Percentiles rank a stretch among this genome's conserved stretches.
These are phyloP conservation scores for Kwoniella sp. DNA, from an alignment of 768 basidiomycete genomes.

Conservation along the genomic window DNA sequence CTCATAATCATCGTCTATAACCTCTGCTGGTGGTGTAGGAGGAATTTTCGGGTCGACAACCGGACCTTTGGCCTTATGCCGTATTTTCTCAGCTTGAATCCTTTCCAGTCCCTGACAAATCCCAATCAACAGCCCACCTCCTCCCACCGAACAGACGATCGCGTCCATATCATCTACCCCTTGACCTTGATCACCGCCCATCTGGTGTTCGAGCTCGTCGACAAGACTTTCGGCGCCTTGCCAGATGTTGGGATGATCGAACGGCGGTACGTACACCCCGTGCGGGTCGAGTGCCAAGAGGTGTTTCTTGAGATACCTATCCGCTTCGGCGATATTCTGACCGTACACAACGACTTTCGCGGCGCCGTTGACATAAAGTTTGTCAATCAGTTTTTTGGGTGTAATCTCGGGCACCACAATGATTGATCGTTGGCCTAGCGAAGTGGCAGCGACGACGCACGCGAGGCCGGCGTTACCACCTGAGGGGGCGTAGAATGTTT, in stretches of 20 bases:
- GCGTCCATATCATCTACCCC: conserved; percentile 24
- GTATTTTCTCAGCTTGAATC: not conserved
- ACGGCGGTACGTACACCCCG: conserved; percentile 49
- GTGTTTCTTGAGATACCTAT: conserved; percentile 28
- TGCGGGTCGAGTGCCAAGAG: conserved; percentile 20
- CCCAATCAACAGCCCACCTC: conserved; percentile 46
- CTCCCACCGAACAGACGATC: conserved; percentile 45
- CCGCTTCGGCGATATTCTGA: conserved; percentile 37
- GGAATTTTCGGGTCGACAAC: not conserved
- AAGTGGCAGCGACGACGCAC: conserved; percentile 29
- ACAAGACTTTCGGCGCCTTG: conserved; percentile 40
- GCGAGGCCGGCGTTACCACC: conserved; percentile 51
- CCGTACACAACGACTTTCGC: conserved; percentile 33
- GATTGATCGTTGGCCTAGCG: conserved; percentile 32
- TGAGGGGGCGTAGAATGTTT: conserved; percentile 38
- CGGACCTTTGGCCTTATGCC: not conserved
- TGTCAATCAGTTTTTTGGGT: conserved; percentile 34
- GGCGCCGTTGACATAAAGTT: conserved; percentile 33
- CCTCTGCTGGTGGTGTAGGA: not conserved
- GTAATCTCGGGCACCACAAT: conserved; percentile 40
- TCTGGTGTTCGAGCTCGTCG: conserved; percentile 38
- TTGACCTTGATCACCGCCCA: conserved; percentile 8
- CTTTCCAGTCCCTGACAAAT: conserved; percentile 36
- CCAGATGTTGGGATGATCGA: conserved; percentile 43
- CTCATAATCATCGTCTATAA: not conserved